Conservation (phyloP, 345 rosid genomes). For the Eucalyptus coolabah region DNA sequence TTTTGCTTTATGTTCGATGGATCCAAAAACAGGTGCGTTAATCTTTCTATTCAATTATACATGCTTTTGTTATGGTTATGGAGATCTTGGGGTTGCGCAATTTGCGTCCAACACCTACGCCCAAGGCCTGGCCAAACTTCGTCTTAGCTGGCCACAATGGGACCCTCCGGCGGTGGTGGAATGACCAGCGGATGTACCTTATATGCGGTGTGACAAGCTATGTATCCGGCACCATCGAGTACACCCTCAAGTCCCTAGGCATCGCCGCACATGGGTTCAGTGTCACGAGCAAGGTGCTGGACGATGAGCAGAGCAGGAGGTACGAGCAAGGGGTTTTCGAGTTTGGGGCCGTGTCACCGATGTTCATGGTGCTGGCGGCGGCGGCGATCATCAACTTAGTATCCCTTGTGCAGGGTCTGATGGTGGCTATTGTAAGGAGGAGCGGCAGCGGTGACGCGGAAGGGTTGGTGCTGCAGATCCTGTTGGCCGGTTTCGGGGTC, state of each 20-base stretch:
- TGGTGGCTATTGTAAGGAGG: not conserved
- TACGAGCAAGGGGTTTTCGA: slow-evolving; percentile 47
- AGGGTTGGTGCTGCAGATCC: slow-evolving; percentile 15
- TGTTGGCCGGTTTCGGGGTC: slow-evolving; percentile 17
- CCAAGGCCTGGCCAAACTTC: slow-evolving; percentile 36
- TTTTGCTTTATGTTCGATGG: too few species aligned
- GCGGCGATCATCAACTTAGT: slow-evolving; percentile 32
- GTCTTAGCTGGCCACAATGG: slow-evolving; percentile 12
- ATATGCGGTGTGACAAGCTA: slow-evolving; percentile 34
- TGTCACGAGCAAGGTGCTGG: slow-evolving; percentile 44
- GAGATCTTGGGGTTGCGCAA: too few species aligned
- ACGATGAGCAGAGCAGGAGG: slow-evolving; percentile 35
- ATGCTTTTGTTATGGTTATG: too few species aligned
- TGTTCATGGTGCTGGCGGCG: slow-evolving; percentile 27
- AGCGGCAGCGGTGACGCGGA: not conserved
- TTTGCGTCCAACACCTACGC: too few species aligned
- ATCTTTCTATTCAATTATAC: too few species aligned
- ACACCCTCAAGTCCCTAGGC: slow-evolving; percentile 26
- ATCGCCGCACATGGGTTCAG: slow-evolving; percentile 33
- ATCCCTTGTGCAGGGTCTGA: slow-evolving; percentile 18
- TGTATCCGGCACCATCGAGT: slow-evolving; percentile 28
- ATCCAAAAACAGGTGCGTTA: too few species aligned
- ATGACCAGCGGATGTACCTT: slow-evolving; percentile 50
- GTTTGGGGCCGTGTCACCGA: slow-evolving; percentile 40
- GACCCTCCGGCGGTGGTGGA: slow-evolving; percentile 64